Conservation (phyloP, 1,139 yeast genomes). For the Yamadazyma aaseri region DNA sequence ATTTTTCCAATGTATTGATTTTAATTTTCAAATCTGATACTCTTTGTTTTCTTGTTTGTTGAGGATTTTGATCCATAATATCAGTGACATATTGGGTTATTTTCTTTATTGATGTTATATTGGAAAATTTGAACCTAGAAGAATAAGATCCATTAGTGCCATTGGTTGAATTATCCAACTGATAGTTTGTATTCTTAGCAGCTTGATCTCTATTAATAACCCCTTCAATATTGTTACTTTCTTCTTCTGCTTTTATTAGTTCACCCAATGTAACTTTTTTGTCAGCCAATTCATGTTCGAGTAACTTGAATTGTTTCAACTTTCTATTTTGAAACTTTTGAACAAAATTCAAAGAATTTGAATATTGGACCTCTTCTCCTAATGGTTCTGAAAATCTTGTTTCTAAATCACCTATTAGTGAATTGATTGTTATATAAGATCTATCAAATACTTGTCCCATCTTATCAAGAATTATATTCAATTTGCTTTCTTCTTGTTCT, state of each 20-base stretch:
- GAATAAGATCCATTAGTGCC: slow-evolving; percentile 1
- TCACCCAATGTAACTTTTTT: slow-evolving; percentile 44
- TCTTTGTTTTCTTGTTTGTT: slow-evolving; percentile 58
- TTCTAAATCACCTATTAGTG: slow-evolving; percentile 66
- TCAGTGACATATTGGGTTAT: slow-evolving; percentile 65
- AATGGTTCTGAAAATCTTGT: slow-evolving; percentile 80
- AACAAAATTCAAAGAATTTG: slow-evolving; percentile 64
- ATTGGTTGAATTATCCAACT: slow-evolving; percentile 18
- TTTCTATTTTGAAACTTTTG: slow-evolving; percentile 71
- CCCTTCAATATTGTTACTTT: slow-evolving; percentile 36
- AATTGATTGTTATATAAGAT: slow-evolving; percentile 63
- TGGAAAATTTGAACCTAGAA: slow-evolving; percentile 16
- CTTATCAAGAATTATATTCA: slow-evolving; percentile 54
- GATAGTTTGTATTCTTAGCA: slow-evolving; percentile 29
- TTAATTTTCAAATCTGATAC: slow-evolving; percentile 52
- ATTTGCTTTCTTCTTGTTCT: slow-evolving; percentile 29
- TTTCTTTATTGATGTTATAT: slow-evolving; percentile 40
- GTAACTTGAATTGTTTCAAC: slow-evolving; percentile 59
- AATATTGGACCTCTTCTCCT: slow-evolving; percentile 77
- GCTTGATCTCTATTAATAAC: slow-evolving; percentile 27
- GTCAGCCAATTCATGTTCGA: slow-evolving; percentile 53
- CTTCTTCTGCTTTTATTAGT: slow-evolving; percentile 40
- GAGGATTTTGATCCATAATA: slow-evolving; percentile 71
- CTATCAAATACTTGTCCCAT: slow-evolving; percentile 82
- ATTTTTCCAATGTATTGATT: slow-evolving; percentile 53